These are phyloP conservation scores for Camellia oleifera DNA, from an alignment of 179 eudicot genomes.

Conservation along the genomic window DNA sequence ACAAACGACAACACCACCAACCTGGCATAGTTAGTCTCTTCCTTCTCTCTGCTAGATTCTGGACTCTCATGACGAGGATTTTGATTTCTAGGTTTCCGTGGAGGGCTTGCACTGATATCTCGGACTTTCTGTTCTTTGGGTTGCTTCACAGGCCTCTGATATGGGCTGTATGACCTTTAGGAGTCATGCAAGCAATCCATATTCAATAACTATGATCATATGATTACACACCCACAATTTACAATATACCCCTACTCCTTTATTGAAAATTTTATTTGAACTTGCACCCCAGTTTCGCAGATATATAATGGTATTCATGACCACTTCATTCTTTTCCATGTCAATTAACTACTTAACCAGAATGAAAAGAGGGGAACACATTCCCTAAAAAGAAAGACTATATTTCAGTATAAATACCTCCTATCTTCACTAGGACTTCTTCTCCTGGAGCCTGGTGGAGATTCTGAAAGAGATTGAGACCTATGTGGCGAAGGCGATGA, in stretches of 20 bases:
- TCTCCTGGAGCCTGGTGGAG: slow-evolving; percentile 32
- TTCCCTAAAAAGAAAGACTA: background rate
- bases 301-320: background rate
- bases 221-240: background rate
- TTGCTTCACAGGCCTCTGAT: slow-evolving; percentile 28
- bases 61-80: slow-evolving; percentile 37
- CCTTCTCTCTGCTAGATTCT: slow-evolving; percentile 30
- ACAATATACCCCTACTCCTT: background rate
- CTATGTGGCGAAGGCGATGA: slow-evolving; percentile 44
- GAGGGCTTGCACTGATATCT: slow-evolving; percentile 44
- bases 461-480: slow-evolving; percentile 36
- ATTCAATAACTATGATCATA: background rate
- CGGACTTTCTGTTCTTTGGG: slow-evolving; percentile 27
- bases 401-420: slow-evolving; percentile 32
- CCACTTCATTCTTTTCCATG: background rate
- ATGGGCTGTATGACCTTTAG: slow-evolving; percentile 43
- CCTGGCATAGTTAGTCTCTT: slow-evolving; percentile 42
- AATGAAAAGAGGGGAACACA: slow-evolving; percentile 6
- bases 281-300: background rate
- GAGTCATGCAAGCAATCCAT: background rate
- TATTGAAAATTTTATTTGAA: background rate
- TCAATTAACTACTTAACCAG: background rate
- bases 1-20: slow-evolving; percentile 18
- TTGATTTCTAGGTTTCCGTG: slow-evolving; percentile 30
- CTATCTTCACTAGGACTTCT: slow-evolving; percentile 46